Conservation (phyloP, 345 rosid genomes). For the Moricandia arvensis region DNA sequence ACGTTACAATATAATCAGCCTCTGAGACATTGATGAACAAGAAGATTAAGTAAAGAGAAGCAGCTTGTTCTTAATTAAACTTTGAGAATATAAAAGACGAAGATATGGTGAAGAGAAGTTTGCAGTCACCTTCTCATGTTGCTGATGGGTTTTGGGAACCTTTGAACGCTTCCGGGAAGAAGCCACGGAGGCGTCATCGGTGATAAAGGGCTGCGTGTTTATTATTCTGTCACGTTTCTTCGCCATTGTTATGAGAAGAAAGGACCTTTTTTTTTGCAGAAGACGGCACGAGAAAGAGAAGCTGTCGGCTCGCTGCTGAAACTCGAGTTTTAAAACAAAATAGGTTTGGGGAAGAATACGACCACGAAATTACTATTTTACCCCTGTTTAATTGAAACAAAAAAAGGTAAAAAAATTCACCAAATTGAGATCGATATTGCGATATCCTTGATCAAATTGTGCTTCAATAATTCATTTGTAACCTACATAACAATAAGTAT, state of each 20-base stretch:
- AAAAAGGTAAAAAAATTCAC: no score
- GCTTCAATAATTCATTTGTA: no score
- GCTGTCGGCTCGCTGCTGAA: background rate
- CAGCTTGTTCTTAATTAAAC: background rate
- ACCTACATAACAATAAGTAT: no score
- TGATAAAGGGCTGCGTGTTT: slow-evolving; percentile 65
- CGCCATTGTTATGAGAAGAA: slow-evolving; percentile 27
- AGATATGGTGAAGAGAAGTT: background rate
- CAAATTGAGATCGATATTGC: no score
- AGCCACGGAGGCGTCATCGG: slow-evolving; percentile 48
- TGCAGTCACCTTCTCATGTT: slow-evolving; percentile 45
- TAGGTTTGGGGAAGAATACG: background rate
- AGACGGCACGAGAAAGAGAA: slow-evolving; percentile 15
- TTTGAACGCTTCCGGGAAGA: slow-evolving; percentile 65
- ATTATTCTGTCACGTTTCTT: slow-evolving; percentile 62
- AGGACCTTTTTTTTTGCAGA: background rate
- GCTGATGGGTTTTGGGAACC: slow-evolving; percentile 63
- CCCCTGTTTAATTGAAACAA: background rate
- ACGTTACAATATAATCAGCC: no score
- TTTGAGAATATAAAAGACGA: background rate
- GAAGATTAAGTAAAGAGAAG: background rate
- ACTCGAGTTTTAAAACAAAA: background rate
- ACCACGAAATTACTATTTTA: background rate
- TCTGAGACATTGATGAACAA: no score
- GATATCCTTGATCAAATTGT: no score